Base-by-base conservation (phyloP, 1,139 yeast species). In the Magnusiomyces suaveolens region DNA sequence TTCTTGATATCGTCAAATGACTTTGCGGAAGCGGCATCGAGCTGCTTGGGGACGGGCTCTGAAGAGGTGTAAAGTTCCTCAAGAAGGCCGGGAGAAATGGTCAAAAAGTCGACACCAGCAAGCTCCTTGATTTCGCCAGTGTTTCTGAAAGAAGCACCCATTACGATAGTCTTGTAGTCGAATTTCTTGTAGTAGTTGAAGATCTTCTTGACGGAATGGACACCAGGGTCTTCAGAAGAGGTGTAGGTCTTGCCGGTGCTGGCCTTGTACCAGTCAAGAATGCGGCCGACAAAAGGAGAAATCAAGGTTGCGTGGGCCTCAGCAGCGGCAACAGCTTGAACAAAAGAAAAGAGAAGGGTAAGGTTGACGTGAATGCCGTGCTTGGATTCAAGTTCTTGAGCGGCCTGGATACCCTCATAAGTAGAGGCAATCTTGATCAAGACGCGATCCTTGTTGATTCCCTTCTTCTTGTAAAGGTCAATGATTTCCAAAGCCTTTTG, bases 91-190 rank as follows among this genome's bases (percentile, higher is more conserved):
- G 98, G 98, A 66, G 98, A 81, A 68, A 92, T 90, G 70, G 99
- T 92, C 76, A 92, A 80, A 82, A 76, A 94, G 74, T 92, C 99
- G 71, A 88, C 86, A 74, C 98, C 99, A 61, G 98, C 97, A 67
- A 92, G 81, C 65, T 95, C 96, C 76, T 84, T 86, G 76, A 92
- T 89, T 78, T 92, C 98, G 64, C 94, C 97, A 62, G 79, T 76
- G 80, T 90, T 94, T 84, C 99, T 90, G 90, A 92, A 92, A 58
- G 97, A 90, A 60, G 99, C 99, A 75, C 98, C 99, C 98, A 92
- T 92, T 69, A 92, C 98, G 72, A 92, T 90, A 74, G 98, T 92
- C 69, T 92, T 80, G 83, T 92, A 92, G 65, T 84, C 94, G 74
- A 74, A 88, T 79, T 92, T 92, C 84, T 92, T 92, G 87, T 92